Percentiles rank a stretch among this genome's conserved stretches.
Conservation (phyloP, 208 protist species). For the Wallacemonas sp. region DNA sequence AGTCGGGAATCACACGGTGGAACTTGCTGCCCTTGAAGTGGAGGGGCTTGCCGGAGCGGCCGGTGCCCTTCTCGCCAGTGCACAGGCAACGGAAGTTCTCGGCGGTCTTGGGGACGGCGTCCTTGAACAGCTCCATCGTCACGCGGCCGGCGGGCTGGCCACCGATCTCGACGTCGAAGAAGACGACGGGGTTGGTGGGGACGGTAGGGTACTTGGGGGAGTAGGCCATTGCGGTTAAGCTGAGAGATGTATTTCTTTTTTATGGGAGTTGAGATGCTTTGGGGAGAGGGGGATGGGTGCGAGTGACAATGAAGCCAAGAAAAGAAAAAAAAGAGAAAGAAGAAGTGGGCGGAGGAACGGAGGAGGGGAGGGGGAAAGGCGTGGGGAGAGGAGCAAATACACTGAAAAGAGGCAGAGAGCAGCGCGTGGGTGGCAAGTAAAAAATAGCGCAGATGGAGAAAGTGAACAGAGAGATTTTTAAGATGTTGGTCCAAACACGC, state of each 20-base stretch:
- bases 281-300: too few species aligned
- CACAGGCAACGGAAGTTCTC: conserved; percentile 65
- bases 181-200: conserved; percentile 71
- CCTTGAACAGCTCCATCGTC: conserved; percentile 50
- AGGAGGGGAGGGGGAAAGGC: neutral
- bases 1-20: conserved; percentile 55
- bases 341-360: neutral
- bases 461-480: too few species aligned
- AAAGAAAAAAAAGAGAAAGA: conserved; percentile 17
- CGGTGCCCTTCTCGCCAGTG: conserved; percentile 61
- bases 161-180: conserved; percentile 49
- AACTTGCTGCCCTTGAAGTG: conserved; percentile 28
- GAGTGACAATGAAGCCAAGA: neutral
- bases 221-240: conserved; percentile 50
- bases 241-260: neutral
- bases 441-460: too few species aligned
- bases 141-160: conserved; percentile 34
- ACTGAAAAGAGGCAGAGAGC: too few species aligned
- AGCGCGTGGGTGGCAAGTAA: too few species aligned
- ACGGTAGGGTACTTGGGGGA: conserved; percentile 78
- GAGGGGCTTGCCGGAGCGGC: conserved; percentile 29
- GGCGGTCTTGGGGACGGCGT: conserved; percentile 55
- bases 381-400: neutral
- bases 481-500: too few species aligned
- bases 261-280: neutral